These are phyloP conservation scores for Moesziomyces sp. DNA, from an alignment of 1,284 basidiomycete genomes.

Conservation along the genomic window DNA sequence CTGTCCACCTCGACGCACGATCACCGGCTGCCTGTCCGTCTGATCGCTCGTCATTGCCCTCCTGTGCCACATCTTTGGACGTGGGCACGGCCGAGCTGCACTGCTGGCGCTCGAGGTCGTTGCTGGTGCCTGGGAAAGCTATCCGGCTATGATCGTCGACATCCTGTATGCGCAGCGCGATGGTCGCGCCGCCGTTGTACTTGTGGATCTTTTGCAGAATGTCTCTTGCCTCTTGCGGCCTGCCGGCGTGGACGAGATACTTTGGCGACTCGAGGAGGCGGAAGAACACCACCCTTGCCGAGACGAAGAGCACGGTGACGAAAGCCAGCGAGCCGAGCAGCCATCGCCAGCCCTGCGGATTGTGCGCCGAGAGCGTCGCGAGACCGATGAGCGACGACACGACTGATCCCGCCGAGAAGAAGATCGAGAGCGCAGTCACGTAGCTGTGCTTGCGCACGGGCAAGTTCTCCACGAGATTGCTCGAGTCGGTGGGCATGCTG, in stretches of 20 bases:
- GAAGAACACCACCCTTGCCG: slow-evolving; percentile 84
- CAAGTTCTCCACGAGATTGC: slow-evolving; percentile 91
- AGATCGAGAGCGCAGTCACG: slow-evolving; percentile 92
- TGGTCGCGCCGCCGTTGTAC: slow-evolving; percentile 46
- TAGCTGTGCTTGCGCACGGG: slow-evolving; percentile 90
- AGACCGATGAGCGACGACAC: slow-evolving; percentile 44
- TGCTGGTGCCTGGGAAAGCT: background rate
- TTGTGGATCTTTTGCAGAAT: slow-evolving; percentile 55
- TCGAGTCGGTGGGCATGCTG: slow-evolving; percentile 92
- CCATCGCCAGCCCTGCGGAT: slow-evolving; percentile 46
- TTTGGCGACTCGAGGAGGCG: slow-evolving; percentile 87
- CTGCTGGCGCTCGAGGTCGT: slow-evolving; percentile 16
- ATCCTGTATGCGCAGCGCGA: slow-evolving; percentile 43
- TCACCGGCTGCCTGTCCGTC: too few relatives aligned
- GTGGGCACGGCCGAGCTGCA: background rate
- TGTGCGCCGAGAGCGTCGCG: slow-evolving; percentile 39
- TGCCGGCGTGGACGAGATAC: slow-evolving; percentile 54
- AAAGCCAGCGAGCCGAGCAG: slow-evolving; percentile 36
- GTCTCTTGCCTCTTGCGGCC: slow-evolving; percentile 52
- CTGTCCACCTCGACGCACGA: background rate
- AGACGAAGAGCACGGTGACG: slow-evolving; percentile 83
- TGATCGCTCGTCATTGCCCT: background rate
- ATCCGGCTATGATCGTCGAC: slow-evolving; percentile 26
- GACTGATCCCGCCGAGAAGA: slow-evolving; percentile 69
- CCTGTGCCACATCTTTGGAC: background rate